These are phyloP conservation scores for Acrodontium crateriforme DNA, from an alignment of 2,329 filamentous ascomycete genomes.

Conservation along the genomic window DNA sequence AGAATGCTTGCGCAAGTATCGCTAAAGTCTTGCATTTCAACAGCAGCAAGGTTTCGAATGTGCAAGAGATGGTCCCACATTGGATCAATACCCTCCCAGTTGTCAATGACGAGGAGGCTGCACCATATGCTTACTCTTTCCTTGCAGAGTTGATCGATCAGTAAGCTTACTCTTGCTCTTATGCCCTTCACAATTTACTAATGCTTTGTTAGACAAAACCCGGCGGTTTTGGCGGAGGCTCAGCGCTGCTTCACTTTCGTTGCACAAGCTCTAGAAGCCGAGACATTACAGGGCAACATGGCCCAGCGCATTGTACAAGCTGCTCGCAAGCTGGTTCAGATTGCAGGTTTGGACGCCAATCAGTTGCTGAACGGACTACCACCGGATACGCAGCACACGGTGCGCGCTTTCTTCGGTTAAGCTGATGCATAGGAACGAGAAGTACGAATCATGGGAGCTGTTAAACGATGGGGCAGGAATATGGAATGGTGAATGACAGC, in stretches of 20 bases:
- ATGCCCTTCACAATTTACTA: no score
- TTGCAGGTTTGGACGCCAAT: slow-evolving; percentile 60
- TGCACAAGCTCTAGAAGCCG: slow-evolving; percentile 76
- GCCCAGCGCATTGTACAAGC: slow-evolving; percentile 62
- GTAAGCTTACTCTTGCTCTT: no score
- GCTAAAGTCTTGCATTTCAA: slow-evolving; percentile 96
- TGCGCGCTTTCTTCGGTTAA: slow-evolving; percentile 25
- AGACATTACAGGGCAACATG: slow-evolving; percentile 75
- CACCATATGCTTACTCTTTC: slow-evolving; percentile 90
- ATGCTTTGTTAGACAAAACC: slow-evolving; percentile 56
- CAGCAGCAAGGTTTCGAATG: slow-evolving; percentile 57
- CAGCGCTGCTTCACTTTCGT: slow-evolving; percentile 74
- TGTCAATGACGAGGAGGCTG: slow-evolving; percentile 90
- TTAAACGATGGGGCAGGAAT: no score
- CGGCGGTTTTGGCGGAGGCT: slow-evolving; percentile 62
- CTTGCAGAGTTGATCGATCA: slow-evolving; percentile 82
- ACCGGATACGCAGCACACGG: slow-evolving; percentile 61
- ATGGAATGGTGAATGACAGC: no score
- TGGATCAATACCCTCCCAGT: slow-evolving; percentile 90
- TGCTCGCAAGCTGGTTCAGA: slow-evolving; percentile 63
- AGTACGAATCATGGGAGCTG: no score
- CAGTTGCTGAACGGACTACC: slow-evolving; percentile 63
- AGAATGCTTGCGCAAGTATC: slow-evolving; percentile 92
- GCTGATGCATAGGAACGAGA: background rate
- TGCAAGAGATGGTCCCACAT: slow-evolving; percentile 60